A percentile compares a stretch with the other conserved stretches of the same genome.
These are phyloP conservation scores for Schizosaccharomyces octosporus DNA, from an alignment of 805 yeast genomes.

Conservation along the genomic window DNA sequence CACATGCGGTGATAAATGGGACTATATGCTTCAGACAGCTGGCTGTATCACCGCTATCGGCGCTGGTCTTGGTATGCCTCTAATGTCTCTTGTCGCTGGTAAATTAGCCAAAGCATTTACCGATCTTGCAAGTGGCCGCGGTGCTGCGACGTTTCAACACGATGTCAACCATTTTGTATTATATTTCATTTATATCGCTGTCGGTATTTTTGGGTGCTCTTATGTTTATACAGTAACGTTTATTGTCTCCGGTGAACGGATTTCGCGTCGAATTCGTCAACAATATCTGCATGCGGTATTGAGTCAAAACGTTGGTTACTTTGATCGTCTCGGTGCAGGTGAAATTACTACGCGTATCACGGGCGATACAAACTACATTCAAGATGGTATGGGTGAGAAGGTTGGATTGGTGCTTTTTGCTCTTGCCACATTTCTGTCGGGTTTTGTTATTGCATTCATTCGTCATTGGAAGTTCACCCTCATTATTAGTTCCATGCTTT, in stretches of 20 bases:
- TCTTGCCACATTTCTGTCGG: slow-evolving; percentile 17
- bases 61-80: slow-evolving; percentile 15
- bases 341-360: slow-evolving; percentile 21
- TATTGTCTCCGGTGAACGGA: slow-evolving; percentile 18
- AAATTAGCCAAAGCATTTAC: slow-evolving; percentile 16
- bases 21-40: slow-evolving; percentile 8
- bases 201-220: slow-evolving; percentile 12
- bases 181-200: slow-evolving; percentile 18
- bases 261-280: slow-evolving; percentile 18
- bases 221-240: slow-evolving; percentile 15
- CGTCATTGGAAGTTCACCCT: slow-evolving; percentile 16
- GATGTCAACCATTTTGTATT: slow-evolving; percentile 15
- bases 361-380: slow-evolving; percentile 18
- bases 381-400: slow-evolving; percentile 21
- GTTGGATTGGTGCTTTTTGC: slow-evolving; percentile 18
- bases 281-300: slow-evolving; percentile 16
- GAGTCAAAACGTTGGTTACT: slow-evolving; percentile 19
- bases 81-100: slow-evolving; percentile 20
- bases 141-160: slow-evolving; percentile 13
- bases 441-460: slow-evolving; percentile 16
- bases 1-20: slow-evolving; percentile 2
- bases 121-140: slow-evolving; percentile 10
- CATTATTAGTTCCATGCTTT: slow-evolving; percentile 15
- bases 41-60: slow-evolving; percentile 13
- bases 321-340: slow-evolving; percentile 20